Evolutionary conservation across 306 rosid species (phyloP).

Genomic region (Gastrolobium villosum): DNA sequence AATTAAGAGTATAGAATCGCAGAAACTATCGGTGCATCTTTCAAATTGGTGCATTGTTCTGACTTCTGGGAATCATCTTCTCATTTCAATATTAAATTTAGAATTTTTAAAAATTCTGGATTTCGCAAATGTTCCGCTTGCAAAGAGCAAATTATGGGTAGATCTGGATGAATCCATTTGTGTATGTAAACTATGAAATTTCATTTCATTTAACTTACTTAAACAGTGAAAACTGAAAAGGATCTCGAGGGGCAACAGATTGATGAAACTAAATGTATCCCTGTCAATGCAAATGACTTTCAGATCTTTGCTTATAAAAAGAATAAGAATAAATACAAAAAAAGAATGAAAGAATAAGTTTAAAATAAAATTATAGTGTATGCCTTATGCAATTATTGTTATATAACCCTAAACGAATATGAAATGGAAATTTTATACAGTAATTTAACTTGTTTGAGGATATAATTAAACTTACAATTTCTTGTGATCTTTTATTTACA

Average conservation of each 20-base stretch:
- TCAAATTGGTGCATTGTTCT: conserved; percentile 16
- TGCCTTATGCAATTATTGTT: not conserved
- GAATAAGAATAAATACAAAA: not conserved
- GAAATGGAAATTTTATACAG: not conserved
- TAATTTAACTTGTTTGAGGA: not conserved
- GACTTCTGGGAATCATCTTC: conserved; percentile 14
- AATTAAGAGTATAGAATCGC: not conserved
- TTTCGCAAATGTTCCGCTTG: not conserved
- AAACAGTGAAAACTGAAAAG: not conserved
- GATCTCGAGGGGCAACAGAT: conserved; percentile 20
- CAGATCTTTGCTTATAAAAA: not conserved
- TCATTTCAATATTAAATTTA: not conserved
- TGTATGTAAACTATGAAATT: not conserved
- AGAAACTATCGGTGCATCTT: not conserved
- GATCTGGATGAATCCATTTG: conserved; percentile 24
- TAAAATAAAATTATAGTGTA: not conserved
- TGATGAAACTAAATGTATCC: not conserved
- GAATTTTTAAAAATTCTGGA: not conserved
- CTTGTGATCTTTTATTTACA: not conserved
- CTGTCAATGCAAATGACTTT: not conserved
- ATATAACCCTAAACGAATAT: not conserved
- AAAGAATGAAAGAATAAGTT: too few species aligned
- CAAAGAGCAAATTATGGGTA: conserved; percentile 18
- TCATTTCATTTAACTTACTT: not conserved
- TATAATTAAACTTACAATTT: not conserved